phyloP scores from a whole-genome alignment of 495 filamentous ascomycete species.

The Xylaria intraflava region DNA sequence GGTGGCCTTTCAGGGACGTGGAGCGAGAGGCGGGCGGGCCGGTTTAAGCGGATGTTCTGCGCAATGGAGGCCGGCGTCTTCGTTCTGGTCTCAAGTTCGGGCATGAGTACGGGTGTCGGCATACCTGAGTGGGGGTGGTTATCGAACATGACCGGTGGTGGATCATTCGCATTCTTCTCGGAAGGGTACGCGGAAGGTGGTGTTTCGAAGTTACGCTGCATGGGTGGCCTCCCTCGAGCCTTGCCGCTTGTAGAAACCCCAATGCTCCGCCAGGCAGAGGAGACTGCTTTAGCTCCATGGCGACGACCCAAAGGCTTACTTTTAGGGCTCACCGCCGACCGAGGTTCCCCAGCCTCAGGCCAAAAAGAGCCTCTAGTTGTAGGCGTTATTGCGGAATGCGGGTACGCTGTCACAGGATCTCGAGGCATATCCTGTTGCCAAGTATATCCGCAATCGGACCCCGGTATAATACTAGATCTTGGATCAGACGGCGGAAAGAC shows the following conservation, averaged over 20 bases:
- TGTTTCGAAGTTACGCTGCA: constrained; percentile 60
- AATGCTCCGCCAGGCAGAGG: constrained; percentile 83
- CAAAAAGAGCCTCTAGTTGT: constrained; percentile 41
- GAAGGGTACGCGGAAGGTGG: constrained; percentile 86
- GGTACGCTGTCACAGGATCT: constrained; percentile 61
- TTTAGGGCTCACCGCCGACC: constrained; percentile 61
- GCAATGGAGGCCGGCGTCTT: constrained; percentile 14
- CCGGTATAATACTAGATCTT: constrained; percentile 22
- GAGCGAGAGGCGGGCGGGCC: constrained; percentile 58
- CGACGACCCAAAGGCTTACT: constrained; percentile 53
- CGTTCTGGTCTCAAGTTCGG: constrained; percentile 16
- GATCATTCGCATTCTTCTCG: constrained; percentile 28
- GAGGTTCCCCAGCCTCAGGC: constrained; percentile 52
- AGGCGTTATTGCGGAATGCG: constrained; percentile 75
- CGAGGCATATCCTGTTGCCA: constrained; percentile 39
- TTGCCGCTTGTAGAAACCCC: constrained; percentile 63
- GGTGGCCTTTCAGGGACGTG: constrained; percentile 74
- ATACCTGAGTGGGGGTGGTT: constrained; percentile 11
- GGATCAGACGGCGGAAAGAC: constrained; percentile 26
- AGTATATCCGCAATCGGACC: constrained; percentile 18
- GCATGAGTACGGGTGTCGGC: constrained; percentile 17
- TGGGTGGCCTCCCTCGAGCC: constrained; percentile 77
- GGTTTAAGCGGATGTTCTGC: constrained; percentile 18
- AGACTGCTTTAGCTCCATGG: constrained; percentile 86
- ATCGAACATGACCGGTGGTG: constrained; percentile 11